These are phyloP conservation scores for Drechslerella coelobrocha DNA, from an alignment of 2,329 filamentous ascomycete species.

Conservation along the genomic window DNA sequence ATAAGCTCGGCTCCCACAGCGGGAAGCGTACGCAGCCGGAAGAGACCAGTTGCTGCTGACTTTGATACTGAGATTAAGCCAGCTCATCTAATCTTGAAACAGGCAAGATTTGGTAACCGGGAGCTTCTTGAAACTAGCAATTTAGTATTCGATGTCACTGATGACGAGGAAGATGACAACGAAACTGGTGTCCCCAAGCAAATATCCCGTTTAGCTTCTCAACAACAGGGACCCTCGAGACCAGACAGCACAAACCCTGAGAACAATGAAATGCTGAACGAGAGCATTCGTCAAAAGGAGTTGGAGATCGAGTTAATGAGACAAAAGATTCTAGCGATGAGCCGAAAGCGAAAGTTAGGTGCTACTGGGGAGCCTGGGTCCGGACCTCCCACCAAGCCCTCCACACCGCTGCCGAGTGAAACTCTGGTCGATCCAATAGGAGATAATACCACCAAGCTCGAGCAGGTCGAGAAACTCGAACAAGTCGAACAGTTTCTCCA, in stretches of 20 bases:
- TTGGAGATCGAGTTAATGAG: constrained; percentile 69
- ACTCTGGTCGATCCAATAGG: constrained; percentile 11
- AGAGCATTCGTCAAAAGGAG: constrained; percentile 63
- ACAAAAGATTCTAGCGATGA: constrained; percentile 56
- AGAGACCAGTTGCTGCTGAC: constrained; percentile 73
- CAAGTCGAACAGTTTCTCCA: constrained; percentile 46
- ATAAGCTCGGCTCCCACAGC: background rate
- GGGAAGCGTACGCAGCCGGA: constrained; percentile 55
- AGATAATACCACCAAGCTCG: constrained; percentile 18
- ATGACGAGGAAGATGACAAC: constrained; percentile 68
- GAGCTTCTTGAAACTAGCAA: constrained; percentile 64
- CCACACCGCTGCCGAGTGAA: constrained; percentile 20
- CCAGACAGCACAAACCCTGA: constrained; percentile 58
- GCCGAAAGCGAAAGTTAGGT: constrained; percentile 23
- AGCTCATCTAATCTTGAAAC: constrained; percentile 52
- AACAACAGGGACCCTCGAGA: constrained; percentile 58
- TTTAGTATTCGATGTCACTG: constrained; percentile 85
- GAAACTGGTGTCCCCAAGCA: constrained; percentile 56
- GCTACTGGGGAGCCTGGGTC: constrained; percentile 13
- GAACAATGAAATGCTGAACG: constrained; percentile 57
- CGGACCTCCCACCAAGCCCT: constrained; percentile 19
- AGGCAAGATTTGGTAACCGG: constrained; percentile 67
- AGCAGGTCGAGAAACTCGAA: constrained; percentile 12
- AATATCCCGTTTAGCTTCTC: constrained; percentile 48
- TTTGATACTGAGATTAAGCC: constrained; percentile 66